phyloP scores from a whole-genome alignment of 805 yeast genomes.

The Ogataea angusta region DNA sequence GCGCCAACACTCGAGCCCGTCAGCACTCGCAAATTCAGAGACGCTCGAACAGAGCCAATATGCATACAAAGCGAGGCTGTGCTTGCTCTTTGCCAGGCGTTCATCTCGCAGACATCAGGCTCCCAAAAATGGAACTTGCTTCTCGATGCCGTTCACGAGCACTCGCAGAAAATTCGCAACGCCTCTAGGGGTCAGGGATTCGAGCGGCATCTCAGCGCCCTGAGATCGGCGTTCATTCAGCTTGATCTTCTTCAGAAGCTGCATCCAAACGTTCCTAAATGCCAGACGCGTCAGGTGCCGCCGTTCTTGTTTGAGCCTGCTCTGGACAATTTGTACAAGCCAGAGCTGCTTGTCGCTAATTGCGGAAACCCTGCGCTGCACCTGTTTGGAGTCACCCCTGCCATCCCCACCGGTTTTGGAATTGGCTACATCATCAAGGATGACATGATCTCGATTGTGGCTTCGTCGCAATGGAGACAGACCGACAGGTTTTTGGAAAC shows the following conservation, averaged over 20 bases:
- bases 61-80: conserved; percentile 58
- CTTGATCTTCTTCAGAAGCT: conserved; percentile 43
- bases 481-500: conserved; percentile 54
- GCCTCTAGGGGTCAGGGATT: conserved; percentile 66
- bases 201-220: conserved; percentile 67
- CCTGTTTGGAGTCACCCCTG: conserved; percentile 59
- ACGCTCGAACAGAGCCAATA: conserved; percentile 67
- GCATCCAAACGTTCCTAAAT: conserved; percentile 41
- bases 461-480: conserved; percentile 59
- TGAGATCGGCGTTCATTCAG: conserved; percentile 53
- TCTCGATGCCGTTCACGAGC: conserved; percentile 48
- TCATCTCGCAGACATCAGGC: conserved; percentile 52
- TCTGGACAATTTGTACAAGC: conserved; percentile 34
- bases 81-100: conserved; percentile 54
- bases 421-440: conserved; percentile 54
- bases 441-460: conserved; percentile 48
- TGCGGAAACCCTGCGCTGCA: conserved; percentile 61
- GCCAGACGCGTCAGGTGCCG: conserved; percentile 33
- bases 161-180: conserved; percentile 43
- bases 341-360: conserved; percentile 43
- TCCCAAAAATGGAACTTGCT: conserved; percentile 48
- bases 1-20: conserved; percentile 43
- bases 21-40: conserved; percentile 64
- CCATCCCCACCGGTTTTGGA: conserved; percentile 56
- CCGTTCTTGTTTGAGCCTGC: conserved; percentile 43